Conservation (phyloP, 78 protist genomes). For the Trichosphaerium sp. region DNA sequence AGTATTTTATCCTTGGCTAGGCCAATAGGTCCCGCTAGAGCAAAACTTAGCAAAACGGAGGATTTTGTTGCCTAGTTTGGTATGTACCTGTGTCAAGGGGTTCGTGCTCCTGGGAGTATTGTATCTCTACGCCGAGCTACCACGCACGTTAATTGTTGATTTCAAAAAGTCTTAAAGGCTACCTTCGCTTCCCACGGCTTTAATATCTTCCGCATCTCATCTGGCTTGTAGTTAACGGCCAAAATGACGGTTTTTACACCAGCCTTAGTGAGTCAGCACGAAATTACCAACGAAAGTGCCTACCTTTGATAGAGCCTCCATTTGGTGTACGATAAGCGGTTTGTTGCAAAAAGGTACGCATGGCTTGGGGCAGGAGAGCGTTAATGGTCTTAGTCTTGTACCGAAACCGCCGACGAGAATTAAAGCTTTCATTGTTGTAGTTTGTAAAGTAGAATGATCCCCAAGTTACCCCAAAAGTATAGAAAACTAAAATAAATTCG, state of each 20-base stretch:
- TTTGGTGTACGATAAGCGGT: conserved; percentile 84
- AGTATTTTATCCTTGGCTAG: conserved; percentile 51
- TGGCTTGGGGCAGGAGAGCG: conserved; percentile 89
- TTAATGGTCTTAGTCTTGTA: conserved; percentile 90
- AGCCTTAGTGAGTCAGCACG: conserved; percentile 15
- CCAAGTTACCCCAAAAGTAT: too few relatives aligned
- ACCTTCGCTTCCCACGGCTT: conserved; percentile 32
- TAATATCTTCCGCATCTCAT: conserved; percentile 46
- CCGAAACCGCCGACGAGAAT: conserved; percentile 95
- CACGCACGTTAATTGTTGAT: neutral
- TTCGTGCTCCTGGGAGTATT: neutral
- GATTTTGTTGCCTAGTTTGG: conserved; percentile 90
- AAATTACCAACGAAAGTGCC: neutral
- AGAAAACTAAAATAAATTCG: too few relatives aligned
- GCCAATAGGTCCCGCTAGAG: conserved; percentile 96
- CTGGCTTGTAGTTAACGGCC: conserved; percentile 84
- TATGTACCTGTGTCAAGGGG: conserved; percentile 59
- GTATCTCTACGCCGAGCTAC: neutral
- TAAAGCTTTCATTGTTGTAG: conserved; percentile 82
- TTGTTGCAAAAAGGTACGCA: conserved; percentile 82
- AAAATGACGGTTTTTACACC: conserved; percentile 83
- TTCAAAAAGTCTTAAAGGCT: neutral
- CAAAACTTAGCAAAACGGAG: too few relatives aligned
- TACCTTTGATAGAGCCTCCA: conserved; percentile 66
- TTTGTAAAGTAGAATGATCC: too few relatives aligned